Evolutionary conservation across 73 alveolate genomes (phyloP).

Genomic region (Paramecium octaurelia): DNA sequence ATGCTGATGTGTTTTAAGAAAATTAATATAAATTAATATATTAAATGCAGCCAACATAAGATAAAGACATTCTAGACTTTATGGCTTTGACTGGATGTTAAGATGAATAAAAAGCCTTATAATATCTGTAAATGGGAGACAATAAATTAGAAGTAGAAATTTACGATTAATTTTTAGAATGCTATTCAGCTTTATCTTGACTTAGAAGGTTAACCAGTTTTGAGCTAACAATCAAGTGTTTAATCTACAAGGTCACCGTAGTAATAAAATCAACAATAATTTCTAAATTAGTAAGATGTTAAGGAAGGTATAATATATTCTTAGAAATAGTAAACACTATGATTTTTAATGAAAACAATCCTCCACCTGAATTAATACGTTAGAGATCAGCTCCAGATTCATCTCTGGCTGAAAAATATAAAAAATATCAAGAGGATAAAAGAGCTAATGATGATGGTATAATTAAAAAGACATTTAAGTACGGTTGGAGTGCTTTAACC

Average conservation of each 20-base stretch:
- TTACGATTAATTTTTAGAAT: neutral
- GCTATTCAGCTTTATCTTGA: neutral
- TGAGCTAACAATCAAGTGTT: neutral
- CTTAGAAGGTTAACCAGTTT: neutral
- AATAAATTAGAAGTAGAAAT: neutral
- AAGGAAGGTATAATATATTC: neutral
- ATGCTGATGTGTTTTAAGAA: neutral
- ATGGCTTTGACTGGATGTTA: neutral
- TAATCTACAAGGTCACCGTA: neutral
- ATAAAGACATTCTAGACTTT: neutral
- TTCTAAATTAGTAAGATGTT: neutral
- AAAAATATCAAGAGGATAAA: neutral
- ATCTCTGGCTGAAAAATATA: neutral
- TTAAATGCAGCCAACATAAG: neutral
- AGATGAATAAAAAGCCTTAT: neutral
- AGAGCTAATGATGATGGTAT: neutral
- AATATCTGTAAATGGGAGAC: neutral
- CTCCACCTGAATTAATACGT: slow-evolving; percentile 9
- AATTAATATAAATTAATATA: neutral
- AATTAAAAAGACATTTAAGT: neutral
- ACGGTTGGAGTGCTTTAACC: neutral
- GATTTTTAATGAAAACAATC: neutral
- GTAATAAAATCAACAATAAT: neutral
- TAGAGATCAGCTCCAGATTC: neutral
- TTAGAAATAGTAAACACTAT: slow-evolving; percentile 1